Evolutionary conservation across 2,329 filamentous ascomycete species (phyloP).

Genomic region (Teratosphaeria gauchensis): DNA sequence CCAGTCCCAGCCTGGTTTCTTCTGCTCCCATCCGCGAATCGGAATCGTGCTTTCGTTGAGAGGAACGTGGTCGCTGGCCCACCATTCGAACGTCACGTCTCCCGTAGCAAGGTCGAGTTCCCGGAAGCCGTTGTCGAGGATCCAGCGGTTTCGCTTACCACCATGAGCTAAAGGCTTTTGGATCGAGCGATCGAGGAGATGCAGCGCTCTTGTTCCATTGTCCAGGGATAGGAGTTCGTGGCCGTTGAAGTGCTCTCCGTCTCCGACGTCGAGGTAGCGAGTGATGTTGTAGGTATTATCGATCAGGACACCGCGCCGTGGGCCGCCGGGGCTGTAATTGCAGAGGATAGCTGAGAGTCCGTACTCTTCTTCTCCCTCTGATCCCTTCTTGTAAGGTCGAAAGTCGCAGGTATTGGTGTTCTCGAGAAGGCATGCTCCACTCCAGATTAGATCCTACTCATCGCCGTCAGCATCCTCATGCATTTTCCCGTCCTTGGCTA

Average conservation of each 20-base stretch:
- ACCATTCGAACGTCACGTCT: slow-evolving; percentile 26
- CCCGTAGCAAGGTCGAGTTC: slow-evolving; percentile 27
- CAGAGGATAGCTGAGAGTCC: neutral
- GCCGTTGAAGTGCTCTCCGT: slow-evolving; percentile 20
- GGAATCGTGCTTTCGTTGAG: slow-evolving; percentile 23
- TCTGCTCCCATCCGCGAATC: neutral
- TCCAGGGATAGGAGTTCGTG: slow-evolving; percentile 28
- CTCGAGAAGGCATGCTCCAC: neutral
- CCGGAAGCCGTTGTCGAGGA: slow-evolving; percentile 6
- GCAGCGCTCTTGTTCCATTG: neutral
- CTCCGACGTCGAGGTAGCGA: neutral
- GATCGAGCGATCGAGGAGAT: neutral
- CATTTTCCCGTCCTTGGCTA: no score
- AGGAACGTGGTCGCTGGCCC: slow-evolving; percentile 23
- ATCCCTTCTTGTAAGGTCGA: neutral
- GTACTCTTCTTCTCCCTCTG: no score
- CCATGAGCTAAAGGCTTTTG: neutral
- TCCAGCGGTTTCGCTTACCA: neutral
- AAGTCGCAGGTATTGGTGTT: neutral
- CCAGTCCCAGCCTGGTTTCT: slow-evolving; percentile 5
- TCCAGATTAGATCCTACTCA: neutral
- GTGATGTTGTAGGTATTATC: neutral
- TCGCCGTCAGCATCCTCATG: neutral
- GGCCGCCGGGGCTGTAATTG: slow-evolving; percentile 1
- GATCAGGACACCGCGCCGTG: slow-evolving; percentile 2